Conservation (phyloP, 202 grass and related monocot genomes). For the Carex arenaria region DNA sequence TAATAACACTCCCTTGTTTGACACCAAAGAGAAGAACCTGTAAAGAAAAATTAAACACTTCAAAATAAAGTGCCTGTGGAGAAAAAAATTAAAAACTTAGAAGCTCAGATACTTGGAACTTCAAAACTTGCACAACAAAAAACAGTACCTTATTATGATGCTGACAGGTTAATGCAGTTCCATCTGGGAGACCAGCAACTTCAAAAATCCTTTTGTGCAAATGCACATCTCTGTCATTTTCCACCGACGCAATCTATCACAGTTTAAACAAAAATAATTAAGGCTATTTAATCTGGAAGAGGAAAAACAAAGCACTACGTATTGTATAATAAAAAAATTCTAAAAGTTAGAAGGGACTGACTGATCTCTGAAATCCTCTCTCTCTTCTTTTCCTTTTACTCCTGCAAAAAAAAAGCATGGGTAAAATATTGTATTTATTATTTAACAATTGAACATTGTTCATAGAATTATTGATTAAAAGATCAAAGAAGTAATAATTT, state of each 20-base stretch:
- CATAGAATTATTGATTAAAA: neutral
- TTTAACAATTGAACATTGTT: neutral
- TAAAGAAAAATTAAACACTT: slow-evolving; percentile 29
- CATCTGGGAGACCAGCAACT: slow-evolving; percentile 62
- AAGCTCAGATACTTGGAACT: neutral
- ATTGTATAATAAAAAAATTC: neutral
- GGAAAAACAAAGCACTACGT: neutral
- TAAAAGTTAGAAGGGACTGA: neutral
- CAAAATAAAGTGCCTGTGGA: slow-evolving; percentile 32
- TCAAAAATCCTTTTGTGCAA: slow-evolving; percentile 80
- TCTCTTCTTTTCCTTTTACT: slow-evolving; percentile 19
- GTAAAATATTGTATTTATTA: neutral
- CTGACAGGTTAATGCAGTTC: slow-evolving; percentile 55
- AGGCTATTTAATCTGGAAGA: neutral
- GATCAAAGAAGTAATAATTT: neutral
- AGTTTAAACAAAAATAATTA: neutral
- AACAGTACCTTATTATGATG: slow-evolving; percentile 59
- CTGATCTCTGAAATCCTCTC: neutral
- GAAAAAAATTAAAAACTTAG: slow-evolving; percentile 25
- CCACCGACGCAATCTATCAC: neutral
- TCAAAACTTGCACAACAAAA: slow-evolving; percentile 8
- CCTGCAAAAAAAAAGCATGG: neutral
- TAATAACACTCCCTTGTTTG: slow-evolving; percentile 51
- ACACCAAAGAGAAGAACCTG: slow-evolving; percentile 58
- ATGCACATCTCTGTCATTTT: slow-evolving; percentile 39